phyloP scores from a whole-genome alignment of 2,329 filamentous ascomycete species.

The Phyllosticta capitalensis region DNA sequence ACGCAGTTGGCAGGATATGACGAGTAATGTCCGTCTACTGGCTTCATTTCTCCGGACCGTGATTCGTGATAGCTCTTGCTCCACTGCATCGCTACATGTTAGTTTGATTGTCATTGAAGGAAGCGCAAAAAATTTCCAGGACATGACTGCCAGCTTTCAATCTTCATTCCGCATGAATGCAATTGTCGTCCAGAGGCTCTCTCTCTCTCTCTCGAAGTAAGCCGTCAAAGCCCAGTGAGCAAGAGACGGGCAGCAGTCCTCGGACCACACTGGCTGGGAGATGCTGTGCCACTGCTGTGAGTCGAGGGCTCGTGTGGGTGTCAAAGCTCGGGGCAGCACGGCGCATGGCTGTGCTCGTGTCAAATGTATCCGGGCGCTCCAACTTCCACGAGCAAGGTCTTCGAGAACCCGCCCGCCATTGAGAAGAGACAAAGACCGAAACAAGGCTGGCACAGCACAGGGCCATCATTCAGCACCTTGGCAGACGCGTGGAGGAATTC shows the following conservation, averaged over 20 bases:
- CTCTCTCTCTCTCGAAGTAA: neutral
- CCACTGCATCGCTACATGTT: neutral
- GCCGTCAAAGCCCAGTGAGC: neutral
- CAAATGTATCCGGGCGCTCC: neutral
- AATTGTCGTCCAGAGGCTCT: neutral
- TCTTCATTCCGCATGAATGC: neutral
- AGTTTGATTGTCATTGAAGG: neutral
- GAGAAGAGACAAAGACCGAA: neutral
- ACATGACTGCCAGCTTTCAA: neutral
- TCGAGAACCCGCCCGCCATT: neutral
- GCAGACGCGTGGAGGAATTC: neutral
- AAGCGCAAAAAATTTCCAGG: neutral
- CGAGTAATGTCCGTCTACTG: conserved; percentile 3
- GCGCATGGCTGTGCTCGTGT: neutral
- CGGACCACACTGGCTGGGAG: neutral
- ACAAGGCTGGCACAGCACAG: neutral
- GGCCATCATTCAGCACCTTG: neutral
- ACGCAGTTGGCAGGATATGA: conserved; percentile 2
- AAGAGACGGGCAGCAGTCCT: neutral
- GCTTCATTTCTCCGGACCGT: neutral
- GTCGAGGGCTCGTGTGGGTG: neutral
- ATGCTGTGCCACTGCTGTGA: neutral
- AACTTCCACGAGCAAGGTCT: neutral
- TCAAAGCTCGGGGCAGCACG: neutral
- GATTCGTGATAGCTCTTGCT: conserved; percentile 2